These are phyloP conservation scores for Pseudotsuga menziesii DNA, from an alignment of 75 land plant species.

Conservation along the genomic window DNA sequence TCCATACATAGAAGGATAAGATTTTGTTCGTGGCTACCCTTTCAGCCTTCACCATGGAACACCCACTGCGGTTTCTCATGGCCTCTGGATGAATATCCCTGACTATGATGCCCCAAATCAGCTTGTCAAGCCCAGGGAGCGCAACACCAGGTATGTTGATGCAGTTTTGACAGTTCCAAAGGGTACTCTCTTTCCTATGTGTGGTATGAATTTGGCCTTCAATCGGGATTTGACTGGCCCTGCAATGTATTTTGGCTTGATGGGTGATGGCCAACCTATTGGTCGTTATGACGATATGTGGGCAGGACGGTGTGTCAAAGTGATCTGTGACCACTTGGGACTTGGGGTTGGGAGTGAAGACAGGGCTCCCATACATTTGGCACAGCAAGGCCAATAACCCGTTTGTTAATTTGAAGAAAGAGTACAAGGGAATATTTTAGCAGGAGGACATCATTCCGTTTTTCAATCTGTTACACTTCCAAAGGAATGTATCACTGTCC, in stretches of 20 bases:
- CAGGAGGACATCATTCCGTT: conserved; percentile 85
- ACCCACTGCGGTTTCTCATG: conserved; percentile 70
- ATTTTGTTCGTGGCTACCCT: conserved; percentile 96
- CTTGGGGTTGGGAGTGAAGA: too few species aligned
- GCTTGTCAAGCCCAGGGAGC: conserved; percentile 41
- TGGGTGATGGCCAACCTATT: background rate
- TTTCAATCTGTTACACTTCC: conserved; percentile 54
- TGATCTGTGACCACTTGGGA: conserved; percentile 77
- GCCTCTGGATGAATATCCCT: conserved; percentile 76
- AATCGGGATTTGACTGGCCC: background rate
- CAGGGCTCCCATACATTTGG: too few species aligned
- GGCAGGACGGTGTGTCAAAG: conserved; percentile 23
- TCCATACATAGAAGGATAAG: conserved; percentile 72
- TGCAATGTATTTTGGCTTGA: background rate
- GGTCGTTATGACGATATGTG: background rate
- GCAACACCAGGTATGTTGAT: conserved; percentile 47
- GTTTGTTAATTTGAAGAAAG: conserved; percentile 79
- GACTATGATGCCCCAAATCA: conserved; percentile 77
- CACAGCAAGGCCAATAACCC: conserved; percentile 89
- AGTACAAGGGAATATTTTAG: conserved; percentile 84
- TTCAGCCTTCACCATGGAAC: conserved; percentile 86
- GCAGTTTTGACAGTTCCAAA: background rate
- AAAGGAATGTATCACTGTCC: conserved; percentile 71
- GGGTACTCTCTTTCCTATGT: background rate
- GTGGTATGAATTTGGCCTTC: background rate